Base-by-base conservation (phyloP, 1,284 basidiomycete genomes). In the Pseudozyma hubeiensis region DNA sequence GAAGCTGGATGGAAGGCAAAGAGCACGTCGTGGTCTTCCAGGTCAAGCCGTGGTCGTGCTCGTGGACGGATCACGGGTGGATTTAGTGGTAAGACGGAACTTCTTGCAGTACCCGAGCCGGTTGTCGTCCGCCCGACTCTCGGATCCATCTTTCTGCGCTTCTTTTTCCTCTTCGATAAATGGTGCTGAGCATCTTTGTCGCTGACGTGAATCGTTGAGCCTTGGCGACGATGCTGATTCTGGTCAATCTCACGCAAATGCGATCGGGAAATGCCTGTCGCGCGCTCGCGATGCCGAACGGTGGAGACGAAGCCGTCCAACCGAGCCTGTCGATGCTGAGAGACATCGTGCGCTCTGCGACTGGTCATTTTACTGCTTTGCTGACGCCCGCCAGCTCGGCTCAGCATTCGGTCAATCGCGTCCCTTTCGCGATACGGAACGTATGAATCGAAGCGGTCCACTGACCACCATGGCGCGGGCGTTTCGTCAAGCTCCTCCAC, bases 321-420 rank as follows among this genome's bases (percentile, higher is more conserved):
- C 10, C 69, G 55, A 31, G 53, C 64, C 45, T 72, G 69, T 9
- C 60, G 53, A 17, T 51, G 56, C 9, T 46, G 17, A 5, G 60
- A 41, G 5, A 19, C 31, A 10, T 13, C 34, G 2, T 40, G 37
- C 3, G 24, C 10, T n/a, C 48, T 45, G 9, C 53, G 56, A 4
- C 17, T 34, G 9, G 37, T 33, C 2, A 44, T 3, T 10, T 57
- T 63, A 16, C 29, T 50, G 31, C 59, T 60, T 14, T 43, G 44
- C 19, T 66, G 65, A 16, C 59, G 47, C 11, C 64, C 73, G 24
- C 46, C 57, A 4, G 75, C 71, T 17, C 79, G 68, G 24, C 71
- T 56, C 7, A 82, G 73, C 78, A 82, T 81, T 11, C 78, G 75
- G 48, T 82, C 81, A 29, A 82, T 73, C 6, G 67, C 78, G 47